A percentile compares a stretch with the other conserved stretches of the same genome.
These are phyloP conservation scores for Irpex sp. DNA, from an alignment of 1,284 basidiomycete genomes.

Conservation along the genomic window DNA sequence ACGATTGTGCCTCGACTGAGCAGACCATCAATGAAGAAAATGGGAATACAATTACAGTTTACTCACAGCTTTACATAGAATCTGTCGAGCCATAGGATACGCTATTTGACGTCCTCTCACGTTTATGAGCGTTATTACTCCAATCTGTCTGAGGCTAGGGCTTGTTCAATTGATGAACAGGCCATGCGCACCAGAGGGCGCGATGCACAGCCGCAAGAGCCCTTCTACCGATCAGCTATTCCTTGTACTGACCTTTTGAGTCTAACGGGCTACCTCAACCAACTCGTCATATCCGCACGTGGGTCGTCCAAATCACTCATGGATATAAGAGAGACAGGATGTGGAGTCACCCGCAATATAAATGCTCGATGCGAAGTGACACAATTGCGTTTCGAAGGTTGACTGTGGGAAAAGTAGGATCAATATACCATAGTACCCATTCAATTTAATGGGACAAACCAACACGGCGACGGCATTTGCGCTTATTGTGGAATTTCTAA, in stretches of 20 bases:
- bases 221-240: background rate
- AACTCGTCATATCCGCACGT: background rate
- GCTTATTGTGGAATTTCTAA: background rate
- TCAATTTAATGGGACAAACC: background rate
- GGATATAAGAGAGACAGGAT: background rate
- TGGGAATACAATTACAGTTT: background rate
- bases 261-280: background rate
- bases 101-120: background rate
- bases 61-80: background rate
- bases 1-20: background rate
- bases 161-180: background rate
- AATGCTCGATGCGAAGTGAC: background rate
- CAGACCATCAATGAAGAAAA: background rate
- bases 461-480: slow-evolving; percentile 1
- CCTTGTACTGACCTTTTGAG: slow-evolving; percentile 1
- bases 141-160: background rate
- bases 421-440: background rate
- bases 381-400: background rate
- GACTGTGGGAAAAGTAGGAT: background rate
- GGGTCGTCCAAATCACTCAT: background rate
- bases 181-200: background rate
- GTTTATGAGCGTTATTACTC: background rate
- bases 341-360: background rate
- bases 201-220: background rate
- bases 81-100: background rate